Evolutionary conservation across 371 early-diverging fungal genomes (phyloP), one percentile per base, ranked within the genome.

Genomic region (Mortierella polycephala): DNA sequence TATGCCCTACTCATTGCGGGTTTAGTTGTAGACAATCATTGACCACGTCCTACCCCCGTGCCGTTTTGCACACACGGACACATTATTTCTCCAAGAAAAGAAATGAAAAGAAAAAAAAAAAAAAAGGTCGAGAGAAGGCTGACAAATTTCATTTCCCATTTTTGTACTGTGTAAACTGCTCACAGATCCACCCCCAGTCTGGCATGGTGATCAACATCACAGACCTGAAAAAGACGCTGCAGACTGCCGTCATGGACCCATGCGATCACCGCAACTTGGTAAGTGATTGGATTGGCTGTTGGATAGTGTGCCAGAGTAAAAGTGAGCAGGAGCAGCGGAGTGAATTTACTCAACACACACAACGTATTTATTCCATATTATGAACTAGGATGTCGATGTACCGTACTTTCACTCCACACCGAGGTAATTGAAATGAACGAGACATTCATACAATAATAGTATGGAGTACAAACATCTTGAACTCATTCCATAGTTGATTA

Each of bases 181-280:
- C 23, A 40, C 21, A 89, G 84, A 83, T 95, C 4, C 84, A 95
- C 75, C 88, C 87, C 10, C 37, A 63, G 7, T 95, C 94, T 0
- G 97, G 96, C 14, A 96, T 97, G 96, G 93, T 96, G 0, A 88
- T 93, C 81, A 96, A 96, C 81, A 75, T 96, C 2, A 85, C 87
- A 4, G 92, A 94, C 57, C 81, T 96, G 70, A 96, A 96, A 82
- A 83, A 88, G 72, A 91, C 89, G 69, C 90, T 97, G 62, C 83
- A 90, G 60, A 47, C 69, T 11, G 85, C 90, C 0, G 87, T 96
- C 37, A 85, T 95, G 83, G 93, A 94, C 60, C 83, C 87, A 12
- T 83, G 95, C 58, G 97, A 97, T 83, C 97, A 96, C 82, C 88
- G 87, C 59, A 94, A 97, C 72, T 65, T 96, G 83, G 90, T 86